Conservation (phyloP, 163 green algal species). For the Volvox carteri region DNA sequence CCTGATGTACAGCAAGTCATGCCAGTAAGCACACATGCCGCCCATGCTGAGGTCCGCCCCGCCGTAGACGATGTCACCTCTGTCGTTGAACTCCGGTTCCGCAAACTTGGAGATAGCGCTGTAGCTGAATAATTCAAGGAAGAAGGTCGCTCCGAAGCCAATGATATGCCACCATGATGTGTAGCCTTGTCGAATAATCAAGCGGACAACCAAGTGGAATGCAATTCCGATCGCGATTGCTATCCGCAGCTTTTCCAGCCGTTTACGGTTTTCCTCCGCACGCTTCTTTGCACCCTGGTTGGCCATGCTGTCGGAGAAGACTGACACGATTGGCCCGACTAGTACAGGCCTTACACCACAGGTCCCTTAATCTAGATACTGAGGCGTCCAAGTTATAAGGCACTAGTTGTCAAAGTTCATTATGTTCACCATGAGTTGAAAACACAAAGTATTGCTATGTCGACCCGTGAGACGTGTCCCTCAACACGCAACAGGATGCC, state of each 20-base stretch:
- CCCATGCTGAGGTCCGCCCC: conserved; percentile 61
- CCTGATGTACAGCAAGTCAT: conserved; percentile 64
- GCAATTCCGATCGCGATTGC: conserved; percentile 42
- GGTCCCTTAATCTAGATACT: no score
- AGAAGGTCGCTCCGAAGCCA: conserved; percentile 47
- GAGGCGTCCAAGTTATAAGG: no score
- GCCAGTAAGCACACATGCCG: conserved; percentile 63
- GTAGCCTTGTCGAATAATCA: conserved; percentile 42
- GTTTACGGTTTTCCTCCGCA: conserved; percentile 60
- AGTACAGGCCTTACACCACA: no score
- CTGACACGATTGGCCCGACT: no score
- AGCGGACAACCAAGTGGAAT: conserved; percentile 42
- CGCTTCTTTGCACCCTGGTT: conserved; percentile 69
- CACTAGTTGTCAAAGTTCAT: no score
- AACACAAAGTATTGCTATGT: no score
- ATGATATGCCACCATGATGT: conserved; percentile 39
- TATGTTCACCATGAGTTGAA: no score
- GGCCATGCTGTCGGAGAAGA: conserved; percentile 60
- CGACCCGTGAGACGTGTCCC: no score
- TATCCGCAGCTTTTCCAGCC: conserved; percentile 45
- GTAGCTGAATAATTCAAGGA: conserved; percentile 59
- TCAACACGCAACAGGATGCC: no score
- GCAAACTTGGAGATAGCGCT: conserved; percentile 53
- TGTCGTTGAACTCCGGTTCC: conserved; percentile 43
- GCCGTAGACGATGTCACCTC: conserved; percentile 57